Base-by-base conservation (phyloP, 441 rosid genomes). In the Populus hybrid region DNA sequence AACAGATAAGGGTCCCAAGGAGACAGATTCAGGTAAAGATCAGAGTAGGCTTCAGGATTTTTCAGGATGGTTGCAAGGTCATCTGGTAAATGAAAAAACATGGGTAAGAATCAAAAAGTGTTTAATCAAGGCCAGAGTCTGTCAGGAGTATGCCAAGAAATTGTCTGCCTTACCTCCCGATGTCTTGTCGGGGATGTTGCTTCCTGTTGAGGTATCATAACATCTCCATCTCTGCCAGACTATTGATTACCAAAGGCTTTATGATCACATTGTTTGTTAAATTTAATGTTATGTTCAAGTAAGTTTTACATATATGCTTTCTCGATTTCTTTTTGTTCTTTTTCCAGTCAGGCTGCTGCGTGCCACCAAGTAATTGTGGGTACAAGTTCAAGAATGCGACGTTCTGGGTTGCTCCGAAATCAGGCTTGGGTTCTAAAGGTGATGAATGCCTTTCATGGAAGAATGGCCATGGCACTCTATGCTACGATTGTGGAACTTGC, bases 271-370 rank as follows among this genome's bases (percentile, higher is more conserved):
- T 8, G 28, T 28, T 65, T 7, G 23, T 10, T 26, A 24, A 24
- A 6, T 10, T 64, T 64, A n/a, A 23, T 23, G 3, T 5, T 10
- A 1, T 4, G 3, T 18, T 28, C 12, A 5, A 30, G 34, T 0
- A 6, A 67, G 18, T 5, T 14, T 28, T 12, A 21, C 34, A 11
- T 67, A 12, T 12, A 12, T 12, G 6, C 12, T 26, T n/a, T 64
- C 10, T 46, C 57, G 18, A 23, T 21, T 26, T 40, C 4, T 42
- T 18, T 38, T 24, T 18, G 12, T 42, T 8, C 7, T 20, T 46
- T n/a, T 40, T 21, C 10, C 69, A 76, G 79, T 34, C 57, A 21
- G 79, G 79, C 35, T 69, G 79, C 59, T 76, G 79, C 46, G 59
- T 69, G 74, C 79, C 79, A 59, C 46, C 79, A 21, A 21, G 32